A percentile compares a stretch with the other conserved stretches of the same genome.
Conservation (phyloP, 306 rosid genomes). For the Fragaria ananassa region DNA sequence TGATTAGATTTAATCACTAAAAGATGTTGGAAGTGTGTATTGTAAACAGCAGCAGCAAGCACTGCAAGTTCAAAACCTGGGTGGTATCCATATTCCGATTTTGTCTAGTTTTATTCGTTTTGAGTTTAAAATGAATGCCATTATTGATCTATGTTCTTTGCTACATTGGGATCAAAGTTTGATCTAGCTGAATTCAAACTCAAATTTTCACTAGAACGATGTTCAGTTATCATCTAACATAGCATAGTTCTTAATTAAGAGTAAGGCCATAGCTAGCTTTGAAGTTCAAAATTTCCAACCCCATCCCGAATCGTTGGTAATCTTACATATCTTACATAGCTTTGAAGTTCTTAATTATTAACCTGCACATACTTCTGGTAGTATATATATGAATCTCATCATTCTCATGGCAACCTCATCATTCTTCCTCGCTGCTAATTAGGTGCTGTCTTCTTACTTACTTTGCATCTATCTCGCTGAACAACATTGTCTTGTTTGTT, state of each 20-base stretch:
- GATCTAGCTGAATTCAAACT: no score
- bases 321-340: no score
- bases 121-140: background rate
- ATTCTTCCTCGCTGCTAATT: no score
- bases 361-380: no score
- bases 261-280: background rate
- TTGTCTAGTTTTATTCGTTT: no score
- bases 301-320: background rate
- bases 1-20: background rate
- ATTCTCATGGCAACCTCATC: no score
- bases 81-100: no score
- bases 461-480: background rate
- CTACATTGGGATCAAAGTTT: background rate
- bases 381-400: no score
- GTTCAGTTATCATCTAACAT: background rate
- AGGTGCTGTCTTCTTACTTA: no score
- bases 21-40: background rate
- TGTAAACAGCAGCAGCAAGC: background rate
- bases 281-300: background rate
- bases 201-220: background rate
- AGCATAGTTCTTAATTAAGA: background rate
- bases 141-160: background rate
- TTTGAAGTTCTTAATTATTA: no score
- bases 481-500: background rate
- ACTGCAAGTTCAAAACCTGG: background rate